Conservation (phyloP, 148 eudicot species). For the Persicaria maculosa region DNA sequence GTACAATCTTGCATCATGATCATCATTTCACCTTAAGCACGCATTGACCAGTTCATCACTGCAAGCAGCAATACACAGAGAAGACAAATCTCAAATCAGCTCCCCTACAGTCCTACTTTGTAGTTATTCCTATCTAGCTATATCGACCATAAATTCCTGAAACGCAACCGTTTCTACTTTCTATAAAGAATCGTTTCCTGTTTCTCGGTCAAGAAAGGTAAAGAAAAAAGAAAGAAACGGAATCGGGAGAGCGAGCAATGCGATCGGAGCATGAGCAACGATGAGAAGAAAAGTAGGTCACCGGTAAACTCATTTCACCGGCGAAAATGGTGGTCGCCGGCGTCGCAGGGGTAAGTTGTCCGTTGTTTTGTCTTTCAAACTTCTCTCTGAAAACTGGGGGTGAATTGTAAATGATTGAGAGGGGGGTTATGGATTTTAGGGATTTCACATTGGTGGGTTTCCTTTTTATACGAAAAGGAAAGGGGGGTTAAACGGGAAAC, state of each 20-base stretch:
- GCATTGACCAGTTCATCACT: constrained; percentile 4
- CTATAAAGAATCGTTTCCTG: constrained; percentile 1
- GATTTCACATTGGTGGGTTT: too few relatives aligned
- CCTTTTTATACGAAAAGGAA: not conserved
- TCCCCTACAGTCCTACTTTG: not conserved
- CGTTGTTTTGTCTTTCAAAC: not conserved
- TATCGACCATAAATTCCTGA: not conserved
- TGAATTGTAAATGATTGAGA: constrained; percentile 9
- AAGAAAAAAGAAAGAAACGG: constrained; percentile 4
- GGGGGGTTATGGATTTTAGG: constrained; percentile 5
- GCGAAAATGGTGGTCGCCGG: constrained; percentile 11
- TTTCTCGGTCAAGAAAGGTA: constrained; percentile 7
- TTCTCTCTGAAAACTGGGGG: constrained; percentile 9
- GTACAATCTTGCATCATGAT: constrained; percentile 18
- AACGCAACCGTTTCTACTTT: constrained; percentile 12
- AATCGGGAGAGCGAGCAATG: constrained; percentile 21
- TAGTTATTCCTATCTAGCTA: not conserved
- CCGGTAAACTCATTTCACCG: constrained; percentile 46
- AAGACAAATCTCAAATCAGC: not conserved
- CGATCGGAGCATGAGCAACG: not conserved
- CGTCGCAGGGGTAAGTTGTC: not conserved
- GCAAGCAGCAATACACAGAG: constrained; percentile 1
- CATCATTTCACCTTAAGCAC: not conserved
- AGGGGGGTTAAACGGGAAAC: not conserved
- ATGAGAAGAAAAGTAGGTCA: not conserved